Evolutionary conservation across 164 flowering plant genomes (phyloP).

Genomic region (Chimonanthus praecox): DNA sequence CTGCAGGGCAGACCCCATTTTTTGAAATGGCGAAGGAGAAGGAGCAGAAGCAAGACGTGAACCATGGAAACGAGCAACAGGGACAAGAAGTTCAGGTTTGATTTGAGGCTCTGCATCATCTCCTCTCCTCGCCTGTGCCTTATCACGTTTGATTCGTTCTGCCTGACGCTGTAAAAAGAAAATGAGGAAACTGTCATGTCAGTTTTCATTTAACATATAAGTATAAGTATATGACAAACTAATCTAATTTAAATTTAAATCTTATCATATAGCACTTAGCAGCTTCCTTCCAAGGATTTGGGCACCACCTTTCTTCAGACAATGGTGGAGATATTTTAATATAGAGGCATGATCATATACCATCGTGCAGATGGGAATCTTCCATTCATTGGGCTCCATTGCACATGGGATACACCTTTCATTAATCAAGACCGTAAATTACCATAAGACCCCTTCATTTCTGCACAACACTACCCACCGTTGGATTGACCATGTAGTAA

Average conservation of each 20-base stretch:
- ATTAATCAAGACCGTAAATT: no score
- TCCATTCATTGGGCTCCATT: no score
- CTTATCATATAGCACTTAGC: background rate
- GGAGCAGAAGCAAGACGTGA: conserved; percentile 87
- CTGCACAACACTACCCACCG: no score
- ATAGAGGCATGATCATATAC: no score
- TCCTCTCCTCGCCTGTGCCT: conserved; percentile 64
- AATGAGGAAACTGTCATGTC: background rate
- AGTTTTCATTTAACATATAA: background rate
- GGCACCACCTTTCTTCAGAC: background rate
- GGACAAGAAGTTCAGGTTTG: conserved; percentile 57
- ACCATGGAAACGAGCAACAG: conserved; percentile 67
- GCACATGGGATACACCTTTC: no score
- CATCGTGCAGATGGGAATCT: no score
- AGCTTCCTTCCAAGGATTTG: background rate
- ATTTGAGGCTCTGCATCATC: conserved; percentile 72
- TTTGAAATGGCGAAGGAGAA: conserved; percentile 62
- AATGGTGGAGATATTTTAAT: background rate
- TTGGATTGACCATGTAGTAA: no score
- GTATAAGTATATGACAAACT: background rate
- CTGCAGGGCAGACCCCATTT: conserved; percentile 11
- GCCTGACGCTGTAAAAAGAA: conserved; percentile 61
- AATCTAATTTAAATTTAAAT: no score
- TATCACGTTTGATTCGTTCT: conserved; percentile 79
- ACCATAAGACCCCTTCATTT: no score